phyloP scores from a whole-genome alignment of 108 stramenopile species.

The Aureococcus anophagefferens region DNA sequence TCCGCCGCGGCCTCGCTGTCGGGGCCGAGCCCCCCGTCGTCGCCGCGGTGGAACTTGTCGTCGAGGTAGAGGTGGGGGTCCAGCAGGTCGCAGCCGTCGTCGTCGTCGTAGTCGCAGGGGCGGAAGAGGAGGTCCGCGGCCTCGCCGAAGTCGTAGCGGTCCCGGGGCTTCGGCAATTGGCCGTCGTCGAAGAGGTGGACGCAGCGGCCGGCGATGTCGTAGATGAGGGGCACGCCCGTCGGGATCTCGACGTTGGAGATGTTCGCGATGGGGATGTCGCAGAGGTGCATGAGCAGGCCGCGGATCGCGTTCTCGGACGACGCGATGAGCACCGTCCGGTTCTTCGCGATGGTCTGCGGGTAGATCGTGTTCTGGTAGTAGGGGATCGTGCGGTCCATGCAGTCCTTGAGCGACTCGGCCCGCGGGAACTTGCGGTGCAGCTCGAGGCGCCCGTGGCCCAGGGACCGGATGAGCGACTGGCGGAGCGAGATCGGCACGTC shows the following conservation, averaged over 20 bases:
- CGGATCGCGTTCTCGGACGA: slow-evolving; percentile 95
- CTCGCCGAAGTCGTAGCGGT: slow-evolving; percentile 71
- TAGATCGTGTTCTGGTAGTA: slow-evolving; percentile 73
- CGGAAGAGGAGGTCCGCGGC: slow-evolving; percentile 69
- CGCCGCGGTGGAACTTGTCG: background rate
- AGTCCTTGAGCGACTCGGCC: slow-evolving; percentile 75
- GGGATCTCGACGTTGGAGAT: slow-evolving; percentile 88
- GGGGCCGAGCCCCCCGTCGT: too few relatives aligned
- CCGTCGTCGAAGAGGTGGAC: slow-evolving; percentile 76
- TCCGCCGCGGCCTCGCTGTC: background rate
- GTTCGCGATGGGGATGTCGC: slow-evolving; percentile 83
- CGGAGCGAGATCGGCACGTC: slow-evolving; percentile 61
- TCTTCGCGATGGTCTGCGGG: slow-evolving; percentile 73
- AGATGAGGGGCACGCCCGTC: slow-evolving; percentile 86
- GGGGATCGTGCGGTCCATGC: slow-evolving; percentile 79
- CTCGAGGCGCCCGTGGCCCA: slow-evolving; percentile 51
- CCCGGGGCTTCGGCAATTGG: slow-evolving; percentile 60
- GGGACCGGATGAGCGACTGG: slow-evolving; percentile 64
- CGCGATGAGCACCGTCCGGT: slow-evolving; percentile 88
- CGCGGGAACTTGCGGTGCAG: slow-evolving; percentile 72
- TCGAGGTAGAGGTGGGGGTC: background rate
- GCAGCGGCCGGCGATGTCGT: slow-evolving; percentile 61
- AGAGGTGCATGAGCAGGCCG: slow-evolving; percentile 90
- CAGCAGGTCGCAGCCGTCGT: slow-evolving; percentile 13
- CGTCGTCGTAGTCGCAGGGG: slow-evolving; percentile 59